Conservation (phyloP, 345 rosid genomes). For the Capsella bursapastoris region DNA sequence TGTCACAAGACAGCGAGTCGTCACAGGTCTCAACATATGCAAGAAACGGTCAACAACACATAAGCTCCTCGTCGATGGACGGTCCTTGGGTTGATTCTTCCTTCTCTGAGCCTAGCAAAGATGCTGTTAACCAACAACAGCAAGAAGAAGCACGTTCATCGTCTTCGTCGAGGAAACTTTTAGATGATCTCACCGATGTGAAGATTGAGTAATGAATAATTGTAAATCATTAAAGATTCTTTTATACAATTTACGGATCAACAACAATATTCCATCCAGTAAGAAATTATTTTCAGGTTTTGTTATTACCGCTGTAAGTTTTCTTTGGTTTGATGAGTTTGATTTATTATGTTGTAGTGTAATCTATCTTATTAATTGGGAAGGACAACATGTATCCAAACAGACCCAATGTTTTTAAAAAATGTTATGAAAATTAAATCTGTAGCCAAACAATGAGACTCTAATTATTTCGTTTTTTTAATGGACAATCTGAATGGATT, state of each 20-base stretch:
- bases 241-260: background rate
- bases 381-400: too few relatives aligned
- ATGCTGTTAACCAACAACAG: constrained; percentile 40
- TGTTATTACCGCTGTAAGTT: too few relatives aligned
- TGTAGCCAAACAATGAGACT: too few relatives aligned
- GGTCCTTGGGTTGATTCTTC: constrained; percentile 76
- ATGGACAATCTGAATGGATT: too few relatives aligned
- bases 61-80: constrained; percentile 57
- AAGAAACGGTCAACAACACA: constrained; percentile 45
- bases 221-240: background rate
- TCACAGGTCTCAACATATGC: constrained; percentile 50
- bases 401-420: too few relatives aligned
- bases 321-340: too few relatives aligned
- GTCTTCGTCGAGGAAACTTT: constrained; percentile 33
- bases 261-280: background rate
- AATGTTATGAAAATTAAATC: too few relatives aligned
- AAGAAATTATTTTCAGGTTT: too few relatives aligned
- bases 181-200: constrained; percentile 37
- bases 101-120: constrained; percentile 45
- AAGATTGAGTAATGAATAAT: constrained; percentile 29
- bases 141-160: constrained; percentile 17
- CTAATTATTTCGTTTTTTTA: too few relatives aligned
- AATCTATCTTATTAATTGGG: too few relatives aligned
- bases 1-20: constrained; percentile 72
- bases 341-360: too few relatives aligned